Evolutionary conservation across 179 eudicot species (phyloP).

Genomic region (Beta macrorhiza): DNA sequence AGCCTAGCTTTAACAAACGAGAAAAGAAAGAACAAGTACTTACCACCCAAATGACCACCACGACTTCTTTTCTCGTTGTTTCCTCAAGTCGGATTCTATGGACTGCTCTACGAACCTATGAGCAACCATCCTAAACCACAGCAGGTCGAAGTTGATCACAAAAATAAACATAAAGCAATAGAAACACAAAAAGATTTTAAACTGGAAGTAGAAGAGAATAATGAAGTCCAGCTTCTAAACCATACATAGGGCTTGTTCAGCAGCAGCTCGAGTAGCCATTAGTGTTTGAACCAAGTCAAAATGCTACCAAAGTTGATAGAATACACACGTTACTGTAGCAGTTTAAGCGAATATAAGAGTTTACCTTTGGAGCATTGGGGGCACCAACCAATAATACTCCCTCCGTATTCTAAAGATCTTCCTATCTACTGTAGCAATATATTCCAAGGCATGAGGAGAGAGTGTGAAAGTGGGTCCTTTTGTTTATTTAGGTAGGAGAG

Average conservation of each 20-base stretch:
- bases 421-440: too few species aligned
- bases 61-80: constrained; percentile 71
- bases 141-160: not conserved
- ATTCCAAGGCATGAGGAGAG: too few species aligned
- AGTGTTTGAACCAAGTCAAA: too few species aligned
- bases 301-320: too few species aligned
- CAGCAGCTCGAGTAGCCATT: not conserved
- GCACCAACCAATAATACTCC: too few species aligned
- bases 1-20: constrained; percentile 4
- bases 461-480: too few species aligned
- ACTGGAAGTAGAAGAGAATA: not conserved
- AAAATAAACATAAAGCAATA: not conserved
- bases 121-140: constrained; percentile 69
- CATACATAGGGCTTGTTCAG: not conserved
- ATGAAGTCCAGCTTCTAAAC: not conserved
- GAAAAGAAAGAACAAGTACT: constrained; percentile 1
- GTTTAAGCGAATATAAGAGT: too few species aligned
- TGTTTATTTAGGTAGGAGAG: too few species aligned
- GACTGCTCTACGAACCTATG: constrained; percentile 92
- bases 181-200: not conserved
- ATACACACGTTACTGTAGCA: too few species aligned
- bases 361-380: too few species aligned
- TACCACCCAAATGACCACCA: constrained; percentile 99
- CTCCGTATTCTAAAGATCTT: too few species aligned
- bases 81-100: constrained; percentile 54